Percentiles rank a stretch among this genome's conserved stretches.
Conservation (phyloP, 805 yeast genomes). For the Candida andamanensis region DNA sequence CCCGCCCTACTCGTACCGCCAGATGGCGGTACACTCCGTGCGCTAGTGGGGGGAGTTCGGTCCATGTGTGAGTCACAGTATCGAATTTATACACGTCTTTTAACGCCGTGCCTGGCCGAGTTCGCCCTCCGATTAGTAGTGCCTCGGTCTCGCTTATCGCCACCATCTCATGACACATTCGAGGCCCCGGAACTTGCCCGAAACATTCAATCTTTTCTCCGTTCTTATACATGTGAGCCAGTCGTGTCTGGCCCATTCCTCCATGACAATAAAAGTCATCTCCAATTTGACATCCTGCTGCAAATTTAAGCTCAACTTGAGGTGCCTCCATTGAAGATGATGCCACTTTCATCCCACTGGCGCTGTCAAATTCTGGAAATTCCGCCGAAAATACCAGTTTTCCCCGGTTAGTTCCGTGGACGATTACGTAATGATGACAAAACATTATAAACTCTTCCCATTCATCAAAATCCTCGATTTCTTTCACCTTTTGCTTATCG, state of each 20-base stretch:
- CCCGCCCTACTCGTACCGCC: conserved; percentile 21
- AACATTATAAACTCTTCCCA: conserved; percentile 76
- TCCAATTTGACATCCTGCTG: conserved; percentile 27
- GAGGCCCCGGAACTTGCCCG: conserved; percentile 26
- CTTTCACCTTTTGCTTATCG: conserved; percentile 36
- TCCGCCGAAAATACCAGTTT: conserved; percentile 11
- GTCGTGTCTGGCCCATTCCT: conserved; percentile 32
- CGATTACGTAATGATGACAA: conserved; percentile 67
- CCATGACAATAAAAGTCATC: conserved; percentile 32
- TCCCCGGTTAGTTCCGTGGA: conserved; percentile 57
- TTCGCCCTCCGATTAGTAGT: conserved; percentile 62
- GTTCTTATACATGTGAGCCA: conserved; percentile 9
- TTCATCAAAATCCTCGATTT: conserved; percentile 72
- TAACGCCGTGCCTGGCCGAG: conserved; percentile 48
- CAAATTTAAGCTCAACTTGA: conserved; percentile 33
- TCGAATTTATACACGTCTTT: conserved; percentile 24
- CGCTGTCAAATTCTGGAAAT: not conserved
- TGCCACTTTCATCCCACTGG: conserved; percentile 3
- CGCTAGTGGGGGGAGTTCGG: conserved; percentile 31
- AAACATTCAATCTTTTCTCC: conserved; percentile 16
- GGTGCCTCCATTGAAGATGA: conserved; percentile 1
- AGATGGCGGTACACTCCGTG: conserved; percentile 49
- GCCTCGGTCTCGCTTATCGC: conserved; percentile 17
- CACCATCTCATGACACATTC: conserved; percentile 58
- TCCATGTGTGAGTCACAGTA: conserved; percentile 32